Base-by-base conservation (phyloP, 441 rosid genomes). In the Populus hybrid region DNA sequence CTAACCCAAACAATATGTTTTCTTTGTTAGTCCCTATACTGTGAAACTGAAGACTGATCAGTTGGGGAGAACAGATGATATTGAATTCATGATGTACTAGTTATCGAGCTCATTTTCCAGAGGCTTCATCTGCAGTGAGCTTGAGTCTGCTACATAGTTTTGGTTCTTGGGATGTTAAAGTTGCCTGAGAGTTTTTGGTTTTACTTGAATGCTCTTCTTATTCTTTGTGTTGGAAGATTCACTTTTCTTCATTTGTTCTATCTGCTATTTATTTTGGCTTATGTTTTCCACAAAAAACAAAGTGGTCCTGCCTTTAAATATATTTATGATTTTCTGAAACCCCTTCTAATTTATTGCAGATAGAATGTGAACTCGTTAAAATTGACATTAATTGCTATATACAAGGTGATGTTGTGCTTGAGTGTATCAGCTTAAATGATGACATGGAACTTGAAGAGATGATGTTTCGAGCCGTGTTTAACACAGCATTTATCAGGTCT, bases 401-500 rank as follows among this genome's bases (percentile, higher is more conserved):
- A 69, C 97, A 91, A 89, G 97, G 99, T 68, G 99, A 95, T 84
- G 86, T 92, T 69, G 94, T 95, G 78, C 87, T 95, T 36, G 99
- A 95, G 83, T 94, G 98, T 84, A 86, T 91, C 79, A 91, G 87
- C 89, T 87, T 94, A 83, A 84, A 84, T 67, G 93, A 89, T 77
- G 97, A 92, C 85, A 81, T 89, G 95, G 92, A 88, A 81, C 85
- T 70, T 78, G 98, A 94, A 82, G 87, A 80, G 78, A 90, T 94
- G 92, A 86, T 94, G 90, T 95, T 94, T 81, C 88, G 95, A 70
- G 89, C 86, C 79, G 94, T 92, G 86, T 94, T 94, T 84, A 95
- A 95, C 85, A 91, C 97, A 18, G 95, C 98, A 71, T 94, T 95
- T 84, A 94, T 95, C 65, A 87, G 98, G 83, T 94, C 98, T 78